A percentile compares a stretch with the other conserved stretches of the same genome.
These are phyloP conservation scores for Pseudogymnoascus sp. DNA, from an alignment of 2,329 filamentous ascomycete species.

Conservation along the genomic window DNA sequence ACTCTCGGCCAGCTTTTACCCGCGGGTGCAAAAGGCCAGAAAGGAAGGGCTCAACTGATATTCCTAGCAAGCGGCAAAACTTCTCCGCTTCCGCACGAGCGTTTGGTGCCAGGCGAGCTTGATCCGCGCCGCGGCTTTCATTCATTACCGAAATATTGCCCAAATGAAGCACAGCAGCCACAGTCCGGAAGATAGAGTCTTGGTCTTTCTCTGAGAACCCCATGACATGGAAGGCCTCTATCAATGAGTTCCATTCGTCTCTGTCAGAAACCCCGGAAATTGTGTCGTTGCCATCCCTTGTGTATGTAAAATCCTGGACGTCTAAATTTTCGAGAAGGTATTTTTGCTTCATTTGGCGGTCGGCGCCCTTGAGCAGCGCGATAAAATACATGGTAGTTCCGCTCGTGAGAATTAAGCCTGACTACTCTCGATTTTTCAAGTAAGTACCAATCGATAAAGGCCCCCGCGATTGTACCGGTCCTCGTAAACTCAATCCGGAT, in stretches of 20 bases:
- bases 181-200: slow-evolving; percentile 70
- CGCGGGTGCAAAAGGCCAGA: slow-evolving; percentile 84
- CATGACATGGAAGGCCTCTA: slow-evolving; percentile 94
- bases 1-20: slow-evolving; percentile 92
- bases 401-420: slow-evolving; percentile 75
- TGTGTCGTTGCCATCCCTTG: slow-evolving; percentile 80
- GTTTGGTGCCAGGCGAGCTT: slow-evolving; percentile 74
- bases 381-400: slow-evolving; percentile 97
- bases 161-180: slow-evolving; percentile 86
- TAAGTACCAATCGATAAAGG: slow-evolving; percentile 98
- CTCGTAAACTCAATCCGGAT: slow-evolving; percentile 93
- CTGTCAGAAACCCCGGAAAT: slow-evolving; percentile 85
- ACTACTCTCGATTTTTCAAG: slow-evolving; percentile 98
- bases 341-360: slow-evolving; percentile 63
- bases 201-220: slow-evolving; percentile 85
- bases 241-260: slow-evolving; percentile 81
- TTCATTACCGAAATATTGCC: slow-evolving; percentile 88
- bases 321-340: slow-evolving; percentile 70
- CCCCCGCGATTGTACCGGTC: slow-evolving; percentile 83
- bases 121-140: slow-evolving; percentile 84
- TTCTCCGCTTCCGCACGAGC: slow-evolving; percentile 68
- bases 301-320: slow-evolving; percentile 87
- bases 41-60: slow-evolving; percentile 76
- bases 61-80: slow-evolving; percentile 78
- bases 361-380: slow-evolving; percentile 84